Evolutionary conservation across 768 basidiomycete species (phyloP), one percentile per base, ranked within the genome.

Genomic region (Serendipita sp.): DNA sequence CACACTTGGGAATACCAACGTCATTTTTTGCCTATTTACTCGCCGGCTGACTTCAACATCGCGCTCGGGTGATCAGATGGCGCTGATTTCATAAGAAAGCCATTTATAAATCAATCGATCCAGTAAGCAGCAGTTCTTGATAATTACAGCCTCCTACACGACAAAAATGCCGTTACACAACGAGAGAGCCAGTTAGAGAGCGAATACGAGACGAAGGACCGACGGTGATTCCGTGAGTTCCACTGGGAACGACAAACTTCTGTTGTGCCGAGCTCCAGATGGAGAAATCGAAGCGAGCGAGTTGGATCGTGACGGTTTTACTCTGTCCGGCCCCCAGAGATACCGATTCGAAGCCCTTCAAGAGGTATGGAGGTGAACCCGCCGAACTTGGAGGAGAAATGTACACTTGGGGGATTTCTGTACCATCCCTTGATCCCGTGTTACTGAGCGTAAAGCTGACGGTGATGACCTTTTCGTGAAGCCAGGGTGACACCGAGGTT

Each of bases 341-440:
- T 13, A 82, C 68, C 60, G 75, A 77, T 67, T 81, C 80, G 65
- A 83, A 83, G 16, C 81, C 82, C 69, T 81, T 81, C 61, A 83
- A 71, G 50, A 74, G 75, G 65, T 74, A 74, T 0, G 82, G 82
- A 3, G 82, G 77, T 2, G 75, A 72, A 14, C 75, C 70, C 0
- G 80, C 74, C 2, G 78, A 76, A 5, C 78, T 68, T 4, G 81
- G 82, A 26, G 76, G 77, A 7, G 74, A 72, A 33, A 79, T 71
- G 68, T 83, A 84, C 22, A 84, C 69, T 68, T 84, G 82, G 9
- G 81, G 78, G 42, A 81, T 74, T 81, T 82, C 83, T 44, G 78
- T 75, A 1, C 83, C 83, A 3, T 75, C 77, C 16, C 79, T 72
- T 2, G 75, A 71, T 24, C 83, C 83, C 30, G 71, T 80, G 70